phyloP scores from a whole-genome alignment of 306 rosid genomes.

The Pueraria montana region DNA sequence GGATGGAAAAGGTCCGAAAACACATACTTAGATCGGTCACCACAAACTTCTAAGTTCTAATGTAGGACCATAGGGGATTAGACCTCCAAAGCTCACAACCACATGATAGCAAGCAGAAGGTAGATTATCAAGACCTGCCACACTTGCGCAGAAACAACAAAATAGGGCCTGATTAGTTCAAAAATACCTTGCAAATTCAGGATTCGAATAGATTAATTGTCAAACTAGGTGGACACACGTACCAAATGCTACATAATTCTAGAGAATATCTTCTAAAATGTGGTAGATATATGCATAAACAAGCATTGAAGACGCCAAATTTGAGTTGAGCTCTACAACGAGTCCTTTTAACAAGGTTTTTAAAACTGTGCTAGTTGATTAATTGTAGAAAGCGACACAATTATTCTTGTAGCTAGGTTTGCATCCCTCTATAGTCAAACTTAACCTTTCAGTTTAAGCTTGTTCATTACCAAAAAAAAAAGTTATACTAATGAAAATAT shows the following conservation, averaged over 20 bases:
- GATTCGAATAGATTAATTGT: neutral
- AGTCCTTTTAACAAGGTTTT: no score
- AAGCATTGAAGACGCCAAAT: neutral
- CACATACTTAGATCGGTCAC: neutral
- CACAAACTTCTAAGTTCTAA: neutral
- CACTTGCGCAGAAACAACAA: no score
- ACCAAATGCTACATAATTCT: neutral
- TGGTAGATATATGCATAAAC: neutral
- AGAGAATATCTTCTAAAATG: neutral
- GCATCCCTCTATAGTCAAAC: neutral
- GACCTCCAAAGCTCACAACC: no score
- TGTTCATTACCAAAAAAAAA: neutral
- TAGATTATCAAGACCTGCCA: no score
- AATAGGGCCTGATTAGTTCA: no score
- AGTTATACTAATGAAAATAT: neutral
- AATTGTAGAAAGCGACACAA: neutral
- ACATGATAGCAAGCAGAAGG: no score
- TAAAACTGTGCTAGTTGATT: neutral
- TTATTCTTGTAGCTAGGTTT: neutral
- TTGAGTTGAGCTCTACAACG: no score
- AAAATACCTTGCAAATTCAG: neutral
- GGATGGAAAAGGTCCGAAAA: no score
- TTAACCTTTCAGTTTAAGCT: neutral
- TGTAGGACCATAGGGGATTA: no score
- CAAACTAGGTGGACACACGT: neutral